Evolutionary conservation across 2,329 filamentous ascomycete species (phyloP).

Genomic region (Didymella segeticola): DNA sequence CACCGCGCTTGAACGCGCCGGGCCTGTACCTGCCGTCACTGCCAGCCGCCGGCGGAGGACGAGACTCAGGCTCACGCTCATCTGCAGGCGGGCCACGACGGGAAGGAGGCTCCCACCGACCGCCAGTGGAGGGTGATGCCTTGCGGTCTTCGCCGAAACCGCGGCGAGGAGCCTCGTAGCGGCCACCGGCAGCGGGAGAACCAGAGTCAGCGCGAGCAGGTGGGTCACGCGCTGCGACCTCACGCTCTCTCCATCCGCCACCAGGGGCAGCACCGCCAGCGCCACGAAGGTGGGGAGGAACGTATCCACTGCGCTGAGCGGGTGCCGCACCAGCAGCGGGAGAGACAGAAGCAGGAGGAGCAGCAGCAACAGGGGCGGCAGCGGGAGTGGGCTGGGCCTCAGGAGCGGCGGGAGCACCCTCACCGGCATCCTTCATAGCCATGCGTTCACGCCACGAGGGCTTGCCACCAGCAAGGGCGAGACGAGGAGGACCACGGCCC

Average conservation of each 20-base stretch:
- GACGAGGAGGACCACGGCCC: slow-evolving; percentile 63
- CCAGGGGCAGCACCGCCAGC: slow-evolving; percentile 38
- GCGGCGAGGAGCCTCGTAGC: slow-evolving; percentile 38
- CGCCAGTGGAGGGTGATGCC: slow-evolving; percentile 40
- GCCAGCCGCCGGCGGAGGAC: slow-evolving; percentile 32
- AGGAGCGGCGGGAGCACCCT: slow-evolving; percentile 42
- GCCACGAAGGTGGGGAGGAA: slow-evolving; percentile 55
- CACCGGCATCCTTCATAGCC: slow-evolving; percentile 54
- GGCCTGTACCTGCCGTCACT: slow-evolving; percentile 51
- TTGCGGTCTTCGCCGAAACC: slow-evolving; percentile 41
- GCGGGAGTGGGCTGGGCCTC: slow-evolving; percentile 41
- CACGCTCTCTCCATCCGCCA: slow-evolving; percentile 48
- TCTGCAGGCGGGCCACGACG: slow-evolving; percentile 33
- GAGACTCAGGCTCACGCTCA: slow-evolving; percentile 35
- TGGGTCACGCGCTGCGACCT: slow-evolving; percentile 37
- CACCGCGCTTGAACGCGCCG: slow-evolving; percentile 43
- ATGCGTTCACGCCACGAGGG: slow-evolving; percentile 78
- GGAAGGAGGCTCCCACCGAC: slow-evolving; percentile 39
- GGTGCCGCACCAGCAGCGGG: slow-evolving; percentile 39
- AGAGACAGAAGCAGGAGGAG: slow-evolving; percentile 39
- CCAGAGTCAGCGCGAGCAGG: slow-evolving; percentile 28
- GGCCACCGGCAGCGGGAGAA: slow-evolving; percentile 40
- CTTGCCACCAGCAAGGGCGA: slow-evolving; percentile 68
- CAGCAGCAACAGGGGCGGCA: slow-evolving; percentile 41
- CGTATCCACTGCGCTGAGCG: slow-evolving; percentile 53